These are phyloP conservation scores for Cyberlindnera amylophila DNA, from an alignment of 805 yeast genomes.

Conservation along the genomic window DNA sequence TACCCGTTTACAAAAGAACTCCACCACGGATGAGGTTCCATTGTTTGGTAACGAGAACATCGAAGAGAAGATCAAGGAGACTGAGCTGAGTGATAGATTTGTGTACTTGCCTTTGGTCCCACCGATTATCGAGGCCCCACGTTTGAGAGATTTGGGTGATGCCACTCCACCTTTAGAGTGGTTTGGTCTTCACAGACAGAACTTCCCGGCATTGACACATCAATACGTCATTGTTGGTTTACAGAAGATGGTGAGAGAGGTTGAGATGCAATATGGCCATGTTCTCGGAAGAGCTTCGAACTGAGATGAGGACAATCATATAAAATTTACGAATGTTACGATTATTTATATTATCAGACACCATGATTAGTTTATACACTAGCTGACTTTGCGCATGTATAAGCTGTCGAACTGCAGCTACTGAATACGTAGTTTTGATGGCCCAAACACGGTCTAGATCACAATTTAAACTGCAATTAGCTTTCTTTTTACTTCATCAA, in stretches of 20 bases:
- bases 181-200: slow-evolving; percentile 89
- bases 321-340: slow-evolving; percentile 5
- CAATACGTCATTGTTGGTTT: slow-evolving; percentile 70
- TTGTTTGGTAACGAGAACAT: slow-evolving; percentile 31
- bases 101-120: slow-evolving; percentile 62
- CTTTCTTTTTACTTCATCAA: no score
- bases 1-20: slow-evolving; percentile 46
- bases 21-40: slow-evolving; percentile 16
- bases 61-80: slow-evolving; percentile 44
- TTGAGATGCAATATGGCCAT: slow-evolving; percentile 44
- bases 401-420: no score
- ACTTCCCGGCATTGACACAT: slow-evolving; percentile 84
- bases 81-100: slow-evolving; percentile 45
- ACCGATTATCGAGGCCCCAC: slow-evolving; percentile 86
- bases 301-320: not conserved
- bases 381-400: no score
- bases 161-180: slow-evolving; percentile 98
- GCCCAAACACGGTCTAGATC: no score
- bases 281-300: slow-evolving; percentile 34
- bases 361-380: no score
- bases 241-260: slow-evolving; percentile 69
- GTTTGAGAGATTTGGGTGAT: slow-evolving; percentile 84
- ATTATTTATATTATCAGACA: no score
- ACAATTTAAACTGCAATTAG: no score
- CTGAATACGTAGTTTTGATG: no score